These are phyloP conservation scores for Musa acuminata DNA, from an alignment of 176 grass and related monocot species.

Conservation along the genomic window DNA sequence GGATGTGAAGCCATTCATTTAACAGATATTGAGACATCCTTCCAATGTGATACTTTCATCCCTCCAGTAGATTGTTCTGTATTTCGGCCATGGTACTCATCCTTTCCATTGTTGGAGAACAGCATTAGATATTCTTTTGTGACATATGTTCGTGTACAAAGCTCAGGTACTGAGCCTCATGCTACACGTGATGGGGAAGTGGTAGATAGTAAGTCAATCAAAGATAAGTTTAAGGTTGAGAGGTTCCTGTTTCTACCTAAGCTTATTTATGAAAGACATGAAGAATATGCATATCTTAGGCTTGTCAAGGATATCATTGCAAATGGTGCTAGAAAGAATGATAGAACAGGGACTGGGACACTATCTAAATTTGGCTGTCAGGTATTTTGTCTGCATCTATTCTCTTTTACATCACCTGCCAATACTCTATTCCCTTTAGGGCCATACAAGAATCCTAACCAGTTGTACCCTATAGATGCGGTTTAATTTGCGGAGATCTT, in stretches of 20 bases:
- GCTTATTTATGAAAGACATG: conserved; percentile 57
- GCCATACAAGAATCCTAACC: background rate
- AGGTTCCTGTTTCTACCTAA: conserved; percentile 70
- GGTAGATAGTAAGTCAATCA: conserved; percentile 20
- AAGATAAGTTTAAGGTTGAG: conserved; percentile 54
- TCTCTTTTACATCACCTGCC: background rate
- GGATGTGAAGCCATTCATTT: conserved; percentile 76
- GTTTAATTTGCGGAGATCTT: conserved; percentile 80
- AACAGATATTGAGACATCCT: conserved; percentile 52
- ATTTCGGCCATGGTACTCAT: conserved; percentile 82
- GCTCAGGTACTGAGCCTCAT: conserved; percentile 27
- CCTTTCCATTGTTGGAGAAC: conserved; percentile 57
- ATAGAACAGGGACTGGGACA: conserved; percentile 83
- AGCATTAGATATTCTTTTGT: conserved; percentile 67
- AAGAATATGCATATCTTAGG: conserved; percentile 68
- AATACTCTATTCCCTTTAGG: background rate
- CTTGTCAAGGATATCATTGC: conserved; percentile 72
- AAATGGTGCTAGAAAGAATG: conserved; percentile 55
- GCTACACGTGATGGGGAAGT: conserved; percentile 29
- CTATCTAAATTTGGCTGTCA: conserved; percentile 89
- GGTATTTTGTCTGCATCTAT: conserved; percentile 25
- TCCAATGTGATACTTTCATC: conserved; percentile 66
- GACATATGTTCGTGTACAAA: conserved; percentile 53
- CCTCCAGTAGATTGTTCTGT: conserved; percentile 46
- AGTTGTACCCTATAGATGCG: conserved; percentile 39